These are phyloP conservation scores for Penicillium malachiteum DNA, from an alignment of 495 filamentous ascomycete species.

Conservation along the genomic window DNA sequence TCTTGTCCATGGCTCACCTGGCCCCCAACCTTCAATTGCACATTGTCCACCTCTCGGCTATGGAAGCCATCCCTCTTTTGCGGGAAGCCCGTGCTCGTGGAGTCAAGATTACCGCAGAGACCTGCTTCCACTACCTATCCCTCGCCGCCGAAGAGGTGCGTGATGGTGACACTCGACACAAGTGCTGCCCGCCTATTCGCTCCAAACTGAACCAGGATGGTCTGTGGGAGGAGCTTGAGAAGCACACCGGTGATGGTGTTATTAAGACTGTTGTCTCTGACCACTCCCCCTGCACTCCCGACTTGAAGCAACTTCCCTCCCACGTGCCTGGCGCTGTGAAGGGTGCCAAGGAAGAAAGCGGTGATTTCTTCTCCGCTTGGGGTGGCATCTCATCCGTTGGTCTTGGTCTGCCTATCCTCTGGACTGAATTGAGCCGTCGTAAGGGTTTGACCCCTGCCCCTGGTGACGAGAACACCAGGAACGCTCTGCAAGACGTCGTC, in stretches of 20 bases:
- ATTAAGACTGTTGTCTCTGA: constrained; percentile 96
- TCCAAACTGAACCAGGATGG: constrained; percentile 78
- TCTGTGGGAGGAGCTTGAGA: constrained; percentile 79
- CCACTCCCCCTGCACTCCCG: constrained; percentile 93
- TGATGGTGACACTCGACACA: constrained; percentile 91
- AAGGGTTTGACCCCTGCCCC: constrained; percentile 41
- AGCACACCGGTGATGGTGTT: constrained; percentile 63
- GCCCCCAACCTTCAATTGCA: constrained; percentile 86
- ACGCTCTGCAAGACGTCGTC: constrained; percentile 70
- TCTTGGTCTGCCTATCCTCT: constrained; percentile 85
- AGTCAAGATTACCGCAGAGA: constrained; percentile 92
- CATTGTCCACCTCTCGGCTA: constrained; percentile 92
- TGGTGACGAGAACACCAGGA: constrained; percentile 39
- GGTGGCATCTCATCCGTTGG: constrained; percentile 94
- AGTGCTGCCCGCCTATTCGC: constrained; percentile 96
- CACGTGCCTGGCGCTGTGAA: constrained; percentile 51
- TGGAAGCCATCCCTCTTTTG: constrained; percentile 88
- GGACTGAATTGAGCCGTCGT: constrained; percentile 71
- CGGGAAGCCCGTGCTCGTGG: constrained; percentile 74
- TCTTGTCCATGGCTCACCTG: constrained; percentile 74
- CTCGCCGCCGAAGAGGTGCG: constrained; percentile 82
- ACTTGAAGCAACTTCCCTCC: constrained; percentile 82
- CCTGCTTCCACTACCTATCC: constrained; percentile 97
- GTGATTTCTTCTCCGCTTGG: constrained; percentile 96
- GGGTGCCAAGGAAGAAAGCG: constrained; percentile 31